phyloP scores from a whole-genome alignment of 805 yeast genomes.

The Sugiyamaella lignohabitans region DNA sequence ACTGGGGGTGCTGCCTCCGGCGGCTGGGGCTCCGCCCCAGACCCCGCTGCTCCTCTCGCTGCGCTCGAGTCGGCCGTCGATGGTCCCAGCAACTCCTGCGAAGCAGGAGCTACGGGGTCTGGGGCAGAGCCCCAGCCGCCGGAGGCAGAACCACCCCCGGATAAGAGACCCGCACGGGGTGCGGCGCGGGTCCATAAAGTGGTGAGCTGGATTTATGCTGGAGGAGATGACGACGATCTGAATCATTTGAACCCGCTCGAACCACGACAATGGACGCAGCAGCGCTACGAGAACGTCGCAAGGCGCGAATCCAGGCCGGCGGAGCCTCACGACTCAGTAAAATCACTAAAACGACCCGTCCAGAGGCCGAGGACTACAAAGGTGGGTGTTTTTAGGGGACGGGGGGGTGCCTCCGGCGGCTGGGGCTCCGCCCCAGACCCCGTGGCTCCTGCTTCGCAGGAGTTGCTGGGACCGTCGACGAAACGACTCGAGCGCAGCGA shows the following conservation, averaged over 20 bases:
- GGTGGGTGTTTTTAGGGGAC: neutral
- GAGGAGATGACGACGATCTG: too few relatives aligned
- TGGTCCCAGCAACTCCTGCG: neutral
- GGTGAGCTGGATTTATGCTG: too few relatives aligned
- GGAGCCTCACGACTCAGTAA: conserved; percentile 28
- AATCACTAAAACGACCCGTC: conserved; percentile 27
- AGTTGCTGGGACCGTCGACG: too few relatives aligned
- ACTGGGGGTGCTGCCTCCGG: neutral
- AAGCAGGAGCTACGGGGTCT: neutral
- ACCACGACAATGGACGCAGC: conserved; percentile 13
- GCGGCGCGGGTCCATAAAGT: too few relatives aligned
- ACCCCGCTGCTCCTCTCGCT: neutral
- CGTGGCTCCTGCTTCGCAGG: too few relatives aligned
- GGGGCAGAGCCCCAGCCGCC: conserved; percentile 1
- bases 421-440: too few relatives aligned
- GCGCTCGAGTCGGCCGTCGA: neutral
- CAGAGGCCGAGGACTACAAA: conserved; percentile 22
- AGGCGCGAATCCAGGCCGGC: conserved; percentile 27
- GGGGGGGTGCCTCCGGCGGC: too few relatives aligned
- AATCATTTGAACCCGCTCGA: too few relatives aligned
- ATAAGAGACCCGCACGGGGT: too few relatives aligned
- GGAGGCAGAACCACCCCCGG: too few relatives aligned
- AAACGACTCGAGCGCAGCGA: too few relatives aligned
- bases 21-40: neutral
- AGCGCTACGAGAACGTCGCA: conserved; percentile 26